Conservation (phyloP, 164 flowering plant genomes). For the Vitis rotundifolia region DNA sequence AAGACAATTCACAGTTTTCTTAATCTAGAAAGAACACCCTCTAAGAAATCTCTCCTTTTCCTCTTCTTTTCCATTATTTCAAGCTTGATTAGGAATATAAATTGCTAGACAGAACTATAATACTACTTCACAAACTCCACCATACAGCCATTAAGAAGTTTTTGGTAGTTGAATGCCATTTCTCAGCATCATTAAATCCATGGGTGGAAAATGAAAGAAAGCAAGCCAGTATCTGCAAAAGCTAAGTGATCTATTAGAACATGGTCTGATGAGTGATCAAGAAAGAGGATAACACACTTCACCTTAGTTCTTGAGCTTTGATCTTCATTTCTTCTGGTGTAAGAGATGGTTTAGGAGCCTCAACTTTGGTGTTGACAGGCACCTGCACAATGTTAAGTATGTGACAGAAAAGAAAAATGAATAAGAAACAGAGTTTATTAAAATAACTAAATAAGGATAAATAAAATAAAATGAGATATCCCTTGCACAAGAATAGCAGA, state of each 20-base stretch:
- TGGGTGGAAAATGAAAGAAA: not conserved
- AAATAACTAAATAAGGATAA: not conserved
- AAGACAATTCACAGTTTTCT: too few species aligned
- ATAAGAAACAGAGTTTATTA: too few species aligned
- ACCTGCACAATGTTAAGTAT: conserved; percentile 44
- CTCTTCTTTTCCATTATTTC: too few species aligned
- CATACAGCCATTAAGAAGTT: too few species aligned
- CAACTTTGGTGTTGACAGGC: conserved; percentile 55
- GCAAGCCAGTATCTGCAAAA: not conserved
- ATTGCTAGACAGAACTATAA: too few species aligned
- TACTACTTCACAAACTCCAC: too few species aligned
- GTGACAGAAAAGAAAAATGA: not conserved
- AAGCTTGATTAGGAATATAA: too few species aligned
- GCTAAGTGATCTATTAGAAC: not conserved
- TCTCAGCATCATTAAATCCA: not conserved
- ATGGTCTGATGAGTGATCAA: not conserved
- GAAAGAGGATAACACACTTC: not conserved
- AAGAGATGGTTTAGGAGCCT: conserved; percentile 72
- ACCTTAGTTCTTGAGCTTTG: conserved; percentile 95
- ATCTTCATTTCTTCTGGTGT: conserved; percentile 86
- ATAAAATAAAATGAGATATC: not conserved
- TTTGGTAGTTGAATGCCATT: too few species aligned
- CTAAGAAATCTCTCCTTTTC: too few species aligned
- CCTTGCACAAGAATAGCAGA: too few species aligned
- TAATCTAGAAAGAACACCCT: too few species aligned